Base-by-base conservation (phyloP, 352 stramenopile species). In the Pythium monospermum region DNA sequence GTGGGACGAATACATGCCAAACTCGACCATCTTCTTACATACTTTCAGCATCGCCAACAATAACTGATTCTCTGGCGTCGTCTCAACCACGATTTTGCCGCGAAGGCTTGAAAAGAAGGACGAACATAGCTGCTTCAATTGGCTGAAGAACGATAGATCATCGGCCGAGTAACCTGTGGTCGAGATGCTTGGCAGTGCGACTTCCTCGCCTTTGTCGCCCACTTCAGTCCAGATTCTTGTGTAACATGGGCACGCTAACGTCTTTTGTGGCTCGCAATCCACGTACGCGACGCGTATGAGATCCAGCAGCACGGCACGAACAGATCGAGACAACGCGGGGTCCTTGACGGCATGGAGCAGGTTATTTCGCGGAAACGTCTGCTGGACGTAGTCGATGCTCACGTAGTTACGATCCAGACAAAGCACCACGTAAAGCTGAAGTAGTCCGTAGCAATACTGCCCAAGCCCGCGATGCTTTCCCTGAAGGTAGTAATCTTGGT, bases 391-490 rank as follows among this genome's bases (percentile, higher is more conserved):
- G 40, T 89, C 68, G 37, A 89, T 89, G 45, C 75, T 84, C 22
- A 83, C 61, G 39, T 89, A 89, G 62, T 89, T 89, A 35, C 78
- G 73, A 59, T 89, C 78, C 27, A 83, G 50, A 16, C 78, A 89
- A 4, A 89, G 50, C 4, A 73, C 80, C n/a, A 78, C 64, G 49
- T 87, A 89, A 1, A 89, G 62, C 10, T 76, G 75, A 22, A 89
- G 72, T 12, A 89, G 51, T 6, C 78, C 78, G 33, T 85, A 87
- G 63, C 74, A 87, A 42, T 89, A 89, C 48, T 84, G 73, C 0
- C 68, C 73, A 12, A 89, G 52, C 6, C 57, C 61, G 6, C 71
- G 67, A 31, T 79, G 52, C 38, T 76, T 80, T 8, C 64, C 64
- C 26, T 58, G 53, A 15, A 71, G 32, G 31, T 85, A 86, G 41